phyloP scores from a whole-genome alignment of 495 filamentous ascomycete species.

The Podospora didyma region DNA sequence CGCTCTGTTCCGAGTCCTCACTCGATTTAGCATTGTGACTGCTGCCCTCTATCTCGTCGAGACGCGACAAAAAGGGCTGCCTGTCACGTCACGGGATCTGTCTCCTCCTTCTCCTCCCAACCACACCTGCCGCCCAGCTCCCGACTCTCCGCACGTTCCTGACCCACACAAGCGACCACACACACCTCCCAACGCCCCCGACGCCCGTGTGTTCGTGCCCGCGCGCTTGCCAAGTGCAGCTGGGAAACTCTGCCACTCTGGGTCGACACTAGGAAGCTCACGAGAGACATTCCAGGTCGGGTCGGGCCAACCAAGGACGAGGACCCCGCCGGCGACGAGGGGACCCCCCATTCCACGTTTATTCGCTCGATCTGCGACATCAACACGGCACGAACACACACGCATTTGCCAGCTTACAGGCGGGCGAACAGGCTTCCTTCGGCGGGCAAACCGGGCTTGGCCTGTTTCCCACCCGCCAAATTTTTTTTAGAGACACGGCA shows the following conservation, averaged over 20 bases:
- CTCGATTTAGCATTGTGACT: neutral
- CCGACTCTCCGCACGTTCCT: conserved; percentile 1
- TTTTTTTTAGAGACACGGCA: conserved; percentile 6
- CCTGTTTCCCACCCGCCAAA: neutral
- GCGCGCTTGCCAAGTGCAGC: neutral
- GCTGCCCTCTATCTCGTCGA: neutral
- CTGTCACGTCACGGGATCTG: neutral
- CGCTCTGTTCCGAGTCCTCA: neutral
- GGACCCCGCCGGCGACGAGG: neutral
- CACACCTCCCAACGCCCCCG: neutral
- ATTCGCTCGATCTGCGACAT: conserved; percentile 24
- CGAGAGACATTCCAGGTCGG: neutral
- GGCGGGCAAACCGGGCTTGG: neutral
- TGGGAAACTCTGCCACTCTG: neutral
- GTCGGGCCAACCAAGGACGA: conserved; percentile 10
- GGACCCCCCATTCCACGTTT: conserved; percentile 14
- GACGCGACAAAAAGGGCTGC: neutral
- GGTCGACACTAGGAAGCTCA: neutral
- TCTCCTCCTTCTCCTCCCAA: neutral
- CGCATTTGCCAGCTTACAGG: neutral
- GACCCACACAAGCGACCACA: neutral
- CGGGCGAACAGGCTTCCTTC: neutral
- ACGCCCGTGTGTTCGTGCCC: neutral
- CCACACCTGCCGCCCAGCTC: neutral
- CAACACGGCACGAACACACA: conserved; percentile 14